Base-by-base conservation (phyloP, 169 alveolate species). In the Plasmodium chabaudi region DNA sequence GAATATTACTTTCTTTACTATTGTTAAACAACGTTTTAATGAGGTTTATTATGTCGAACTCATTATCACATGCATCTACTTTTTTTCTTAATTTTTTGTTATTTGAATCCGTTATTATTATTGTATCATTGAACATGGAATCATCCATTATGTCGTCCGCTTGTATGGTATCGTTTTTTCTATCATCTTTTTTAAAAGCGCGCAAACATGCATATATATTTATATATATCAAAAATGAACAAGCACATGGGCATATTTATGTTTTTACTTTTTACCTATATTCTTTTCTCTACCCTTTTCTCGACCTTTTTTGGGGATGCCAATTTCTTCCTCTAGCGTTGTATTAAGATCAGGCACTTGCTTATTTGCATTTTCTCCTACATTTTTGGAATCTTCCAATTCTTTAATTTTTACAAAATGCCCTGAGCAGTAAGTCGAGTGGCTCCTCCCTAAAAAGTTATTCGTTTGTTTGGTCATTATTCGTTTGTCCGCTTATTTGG, bases 361-460 rank as follows among this genome's bases (percentile, higher is more conserved):
- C 2, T 87, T 53, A 6, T 34, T 15, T 60, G 59, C 92, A 34
- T 9, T 79, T 25, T 34, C 51, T 67, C 51, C 87, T 13, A 17
- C 71, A 68, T 59, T 70, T 61, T 68, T 56, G n/a, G 23, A 46
- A 25, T 47, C 7, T 47, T 87, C 84, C 21, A 94, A 95, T 42
- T 94, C 94, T 17, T 92, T 77, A 34, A 95, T 88, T 87, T 95
- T 95, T 1, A 79, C 90, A 88, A 93, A 96, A 6, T 60, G 71
- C n/a, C 98, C 97, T 23, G 97, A 94, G 73, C 97, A 96, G 61
- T 67, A 72, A 17, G 92, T 70, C 61, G 95, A 65, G 73, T 96
- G 98, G 12, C 92, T 73, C 13, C 71, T 89, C 94, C 95, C 96
- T 93, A 59, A 13, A 23, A 9, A 21, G 25, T n/a, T 0, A 56